Percentiles rank a stretch among this genome's conserved stretches.
Conservation (phyloP, 2,329 filamentous ascomycete genomes). For the Seiridium unicorne region DNA sequence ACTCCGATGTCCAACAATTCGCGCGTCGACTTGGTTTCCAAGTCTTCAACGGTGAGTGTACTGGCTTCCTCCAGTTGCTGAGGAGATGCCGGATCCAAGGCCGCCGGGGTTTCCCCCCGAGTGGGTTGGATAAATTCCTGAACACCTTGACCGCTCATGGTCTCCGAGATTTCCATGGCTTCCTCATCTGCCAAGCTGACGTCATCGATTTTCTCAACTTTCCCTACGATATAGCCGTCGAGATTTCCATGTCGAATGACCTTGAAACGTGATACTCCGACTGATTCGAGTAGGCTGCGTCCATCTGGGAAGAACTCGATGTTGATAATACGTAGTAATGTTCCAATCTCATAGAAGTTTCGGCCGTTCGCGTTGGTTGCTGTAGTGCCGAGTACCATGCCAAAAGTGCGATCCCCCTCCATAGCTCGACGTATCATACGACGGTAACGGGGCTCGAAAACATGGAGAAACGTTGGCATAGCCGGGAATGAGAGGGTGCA, state of each 20-base stretch:
- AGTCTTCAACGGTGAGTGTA: constrained; percentile 23
- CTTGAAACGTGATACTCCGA: constrained; percentile 74
- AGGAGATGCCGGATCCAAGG: background rate
- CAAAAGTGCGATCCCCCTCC: constrained; percentile 73
- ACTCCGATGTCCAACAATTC: constrained; percentile 64
- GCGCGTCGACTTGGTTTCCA: constrained; percentile 65
- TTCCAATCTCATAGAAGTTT: constrained; percentile 72
- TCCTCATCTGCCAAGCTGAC: constrained; percentile 81
- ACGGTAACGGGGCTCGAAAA: constrained; percentile 91
- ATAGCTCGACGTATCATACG: constrained; percentile 83
- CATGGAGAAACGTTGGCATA: constrained; percentile 82
- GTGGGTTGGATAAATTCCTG: constrained; percentile 23
- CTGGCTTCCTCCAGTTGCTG: background rate
- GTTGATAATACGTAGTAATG: constrained; percentile 72
- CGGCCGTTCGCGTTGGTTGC: constrained; percentile 26
- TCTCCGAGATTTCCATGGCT: constrained; percentile 69
- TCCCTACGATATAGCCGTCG: constrained; percentile 79
- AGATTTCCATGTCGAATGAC: constrained; percentile 62
- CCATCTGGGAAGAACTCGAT: constrained; percentile 75
- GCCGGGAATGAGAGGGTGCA: constrained; percentile 79
- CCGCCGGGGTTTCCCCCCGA: constrained; percentile 5
- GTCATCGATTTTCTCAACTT: constrained; percentile 75
- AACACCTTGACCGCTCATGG: constrained; percentile 27
- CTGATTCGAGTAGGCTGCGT: constrained; percentile 76
- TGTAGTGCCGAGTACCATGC: constrained; percentile 76